Evolutionary conservation across 768 basidiomycete species (phyloP).

Genomic region (Mycena pura): DNA sequence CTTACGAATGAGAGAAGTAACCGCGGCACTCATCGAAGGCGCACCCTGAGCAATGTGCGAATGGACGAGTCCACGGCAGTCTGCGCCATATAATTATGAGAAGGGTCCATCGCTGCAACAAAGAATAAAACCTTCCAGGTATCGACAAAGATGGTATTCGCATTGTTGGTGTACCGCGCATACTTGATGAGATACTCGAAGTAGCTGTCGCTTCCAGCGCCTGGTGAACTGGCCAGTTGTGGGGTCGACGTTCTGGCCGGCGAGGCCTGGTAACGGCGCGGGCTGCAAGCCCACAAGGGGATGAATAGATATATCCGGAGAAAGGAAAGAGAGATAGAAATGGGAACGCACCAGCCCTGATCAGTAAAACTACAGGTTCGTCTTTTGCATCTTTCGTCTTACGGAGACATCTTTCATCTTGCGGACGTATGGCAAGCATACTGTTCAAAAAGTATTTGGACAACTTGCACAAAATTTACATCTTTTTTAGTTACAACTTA

Average conservation of each 20-base stretch:
- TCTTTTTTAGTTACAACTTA: too few relatives aligned
- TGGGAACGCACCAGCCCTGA: constrained; percentile 40
- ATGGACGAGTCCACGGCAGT: constrained; percentile 79
- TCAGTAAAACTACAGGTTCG: too few relatives aligned
- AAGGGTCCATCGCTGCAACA: neutral
- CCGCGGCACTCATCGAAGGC: too few relatives aligned
- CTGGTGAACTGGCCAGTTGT: constrained; percentile 54
- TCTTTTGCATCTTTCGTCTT: too few relatives aligned
- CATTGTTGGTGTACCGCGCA: constrained; percentile 69
- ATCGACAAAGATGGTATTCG: constrained; percentile 65
- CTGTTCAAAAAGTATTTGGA: too few relatives aligned
- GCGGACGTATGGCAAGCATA: too few relatives aligned
- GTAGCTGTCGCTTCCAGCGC: constrained; percentile 77
- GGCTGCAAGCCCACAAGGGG: too few relatives aligned
- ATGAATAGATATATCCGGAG: too few relatives aligned
- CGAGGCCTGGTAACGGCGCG: constrained; percentile 49
- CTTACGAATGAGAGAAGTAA: too few relatives aligned
- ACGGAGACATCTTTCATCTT: too few relatives aligned
- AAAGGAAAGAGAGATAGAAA: neutral
- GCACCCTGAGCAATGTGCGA: constrained; percentile 58
- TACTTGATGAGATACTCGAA: constrained; percentile 82
- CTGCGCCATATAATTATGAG: constrained; percentile 17
- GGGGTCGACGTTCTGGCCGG: constrained; percentile 66
- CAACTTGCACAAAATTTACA: too few relatives aligned
- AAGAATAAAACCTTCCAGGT: constrained; percentile 52